Evolutionary conservation across 805 yeast genomes (phyloP), one percentile per base, ranked within the genome.

Genomic region (Candida verbasci): DNA sequence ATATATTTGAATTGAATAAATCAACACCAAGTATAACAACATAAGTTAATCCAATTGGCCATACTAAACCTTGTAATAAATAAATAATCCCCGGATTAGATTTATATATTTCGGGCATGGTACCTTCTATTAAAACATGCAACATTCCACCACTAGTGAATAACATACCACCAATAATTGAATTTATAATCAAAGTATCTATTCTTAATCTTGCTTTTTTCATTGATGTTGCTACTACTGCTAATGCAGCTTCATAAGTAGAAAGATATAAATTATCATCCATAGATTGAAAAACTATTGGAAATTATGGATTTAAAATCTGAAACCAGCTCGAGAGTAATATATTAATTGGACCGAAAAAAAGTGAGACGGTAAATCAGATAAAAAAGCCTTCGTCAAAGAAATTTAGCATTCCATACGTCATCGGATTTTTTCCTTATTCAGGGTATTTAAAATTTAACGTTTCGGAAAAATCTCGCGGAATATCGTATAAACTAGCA

Each of bases 221-320:
- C 93, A 84, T 84, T 2, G 87, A 70, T 0, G 93, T 85, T 7
- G 94, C 94, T 14, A 84, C 91, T 27, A 83, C 82, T 0, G 94
- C 93, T 34, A 85, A 57, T 0, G 93, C 93, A 2, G 91, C 80
- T 49, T 85, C 94, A 58, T 84, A 80, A 6, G 91, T 85, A 3
- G 87, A 77, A 34, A 82, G 69, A 49, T 82, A 85, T 46, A 68
- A 36, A 15, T 59, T 63, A 29, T 50, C 57, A 9, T 37, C 48
- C 60, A 50, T 52, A 16, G 10, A 24, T 24, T 9, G 25, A 24
- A 9, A n/a, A 9, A n/a, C n/a, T n/a, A n/a, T n/a, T n/a, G n/a
- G n/a, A n/a, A n/a, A n/a, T n/a, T n/a, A n/a, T n/a, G n/a, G n/a
- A n/a, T n/a, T n/a, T n/a, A n/a, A n/a, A n/a, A n/a, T n/a, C n/a